phyloP scores from a whole-genome alignment of 306 rosid species.

The Lathyrus aphaca region DNA sequence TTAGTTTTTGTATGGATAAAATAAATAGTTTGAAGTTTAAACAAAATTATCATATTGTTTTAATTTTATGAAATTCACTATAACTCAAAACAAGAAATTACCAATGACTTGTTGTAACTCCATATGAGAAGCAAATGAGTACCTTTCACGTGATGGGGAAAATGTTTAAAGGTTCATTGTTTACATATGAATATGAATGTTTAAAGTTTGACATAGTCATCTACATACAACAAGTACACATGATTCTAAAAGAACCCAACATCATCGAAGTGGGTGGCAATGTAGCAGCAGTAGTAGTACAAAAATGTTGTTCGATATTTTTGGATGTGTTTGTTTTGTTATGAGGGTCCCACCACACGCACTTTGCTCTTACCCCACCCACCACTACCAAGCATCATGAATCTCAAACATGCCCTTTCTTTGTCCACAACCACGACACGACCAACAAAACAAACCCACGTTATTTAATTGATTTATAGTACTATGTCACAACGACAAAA shows the following conservation, averaged over 20 bases:
- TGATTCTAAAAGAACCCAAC: conserved; percentile 23
- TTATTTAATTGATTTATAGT: conserved; percentile 25
- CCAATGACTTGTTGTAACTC: no score
- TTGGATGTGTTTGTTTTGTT: conserved; percentile 52
- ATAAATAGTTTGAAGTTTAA: no score
- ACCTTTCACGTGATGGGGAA: conserved; percentile 35
- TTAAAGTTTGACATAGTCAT: conserved; percentile 27
- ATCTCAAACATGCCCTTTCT: conserved; percentile 56
- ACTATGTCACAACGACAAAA: conserved; percentile 18
- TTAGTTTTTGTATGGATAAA: no score
- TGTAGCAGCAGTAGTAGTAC: conserved; percentile 57
- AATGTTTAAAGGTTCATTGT: conserved; percentile 16
- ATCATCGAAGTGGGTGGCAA: conserved; percentile 54
- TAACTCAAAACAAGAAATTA: no score
- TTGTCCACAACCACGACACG: conserved; percentile 49
- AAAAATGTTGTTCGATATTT: conserved; percentile 55
- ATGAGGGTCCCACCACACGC: conserved; percentile 62
- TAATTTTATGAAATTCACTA: no score
- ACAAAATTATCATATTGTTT: no score
- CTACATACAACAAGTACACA: background rate
- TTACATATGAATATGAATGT: conserved; percentile 6
- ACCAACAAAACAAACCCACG: conserved; percentile 11
- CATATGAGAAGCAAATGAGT: no score
- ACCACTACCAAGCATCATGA: conserved; percentile 41
- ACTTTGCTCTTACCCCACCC: conserved; percentile 42